A percentile compares a stretch with the other conserved stretches of the same genome.
These are phyloP conservation scores for Lentinula edodes DNA, from an alignment of 768 basidiomycete genomes.

Conservation along the genomic window DNA sequence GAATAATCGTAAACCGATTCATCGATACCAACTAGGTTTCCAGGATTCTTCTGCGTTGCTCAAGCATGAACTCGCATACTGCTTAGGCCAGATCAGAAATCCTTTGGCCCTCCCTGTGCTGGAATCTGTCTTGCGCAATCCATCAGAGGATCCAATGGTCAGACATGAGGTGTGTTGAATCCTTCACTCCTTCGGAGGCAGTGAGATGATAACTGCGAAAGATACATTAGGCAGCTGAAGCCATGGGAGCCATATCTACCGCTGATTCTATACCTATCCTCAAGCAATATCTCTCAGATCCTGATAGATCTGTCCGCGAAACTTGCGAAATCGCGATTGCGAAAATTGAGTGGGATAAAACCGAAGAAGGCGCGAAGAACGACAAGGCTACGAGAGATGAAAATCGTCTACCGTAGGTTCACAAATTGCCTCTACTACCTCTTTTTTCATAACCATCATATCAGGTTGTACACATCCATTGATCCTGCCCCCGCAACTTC, in stretches of 20 bases:
- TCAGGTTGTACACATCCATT: slow-evolving; percentile 72
- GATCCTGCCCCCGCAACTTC: slow-evolving; percentile 87
- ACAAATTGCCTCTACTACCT: not conserved
- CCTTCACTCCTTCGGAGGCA: slow-evolving; percentile 5
- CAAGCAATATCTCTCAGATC: slow-evolving; percentile 63
- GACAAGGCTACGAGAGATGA: slow-evolving; percentile 22
- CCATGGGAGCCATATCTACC: slow-evolving; percentile 90
- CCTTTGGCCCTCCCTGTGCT: slow-evolving; percentile 71
- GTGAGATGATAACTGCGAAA: slow-evolving; percentile 10
- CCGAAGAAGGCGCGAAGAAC: slow-evolving; percentile 61
- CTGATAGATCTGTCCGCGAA: slow-evolving; percentile 76
- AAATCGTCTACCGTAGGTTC: slow-evolving; percentile 34
- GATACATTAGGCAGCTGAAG: slow-evolving; percentile 82
- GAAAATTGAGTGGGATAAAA: slow-evolving; percentile 91
- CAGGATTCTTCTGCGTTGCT: slow-evolving; percentile 82
- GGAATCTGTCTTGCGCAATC: slow-evolving; percentile 66
- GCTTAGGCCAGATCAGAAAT: slow-evolving; percentile 86
- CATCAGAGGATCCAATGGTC: slow-evolving; percentile 88
- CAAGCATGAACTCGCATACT: slow-evolving; percentile 97
- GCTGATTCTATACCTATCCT: slow-evolving; percentile 62
- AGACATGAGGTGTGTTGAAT: slow-evolving; percentile 75
- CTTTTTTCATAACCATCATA: not conserved
- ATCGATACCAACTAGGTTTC: slow-evolving; percentile 50
- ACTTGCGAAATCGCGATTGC: slow-evolving; percentile 97
- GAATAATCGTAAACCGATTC: not conserved